Base-by-base conservation (phyloP, 2,329 filamentous ascomycete genomes). In the Colletotrichum sp. region DNA sequence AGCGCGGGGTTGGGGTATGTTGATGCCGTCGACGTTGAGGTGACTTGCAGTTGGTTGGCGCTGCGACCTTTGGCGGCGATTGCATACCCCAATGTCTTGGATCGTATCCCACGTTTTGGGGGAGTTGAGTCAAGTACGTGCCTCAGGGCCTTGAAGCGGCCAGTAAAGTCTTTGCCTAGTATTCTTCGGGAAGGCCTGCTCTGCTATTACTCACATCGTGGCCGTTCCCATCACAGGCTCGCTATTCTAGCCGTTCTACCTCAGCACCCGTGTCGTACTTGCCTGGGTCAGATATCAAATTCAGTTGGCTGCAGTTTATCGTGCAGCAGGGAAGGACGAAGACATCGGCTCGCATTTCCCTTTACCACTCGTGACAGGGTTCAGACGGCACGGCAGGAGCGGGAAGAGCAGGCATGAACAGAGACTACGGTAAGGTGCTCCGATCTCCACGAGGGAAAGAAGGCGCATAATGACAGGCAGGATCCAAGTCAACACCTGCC, bases 221-320 rank as follows among this genome's bases (percentile, higher is more conserved):
- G 18, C 39, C 39, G 39, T 48, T 18, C 5, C 18, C 39, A n/a
- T 48, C 39, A 48, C 18, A 48, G 39, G 18, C 18, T 0, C 39
- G 0, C 18, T 48, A n/a, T n/a, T 1, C 39, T 2, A 48, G 0
- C 1, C 39, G 18, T n/a, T 48, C 39, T 48, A 9, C 39, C 9
- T n/a, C 9, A 48, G 39, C 39, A n/a, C 18, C 39, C 18, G 39
- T 6, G 12, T 48, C 18, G 0, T 48, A n/a, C 9, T 48, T 48
- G 18, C 18, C 39, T 48, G 2, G 39, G 1, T 48, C 39, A 48
- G 18, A 48, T 48, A n/a, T 48, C 18, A n/a, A n/a, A n/a, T 12
- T 6, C 39, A 12, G 5, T n/a, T n/a, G 39, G 18, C 9, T 48
- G 39, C 39, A 48, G 39, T 48, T n/a, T 18, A 48, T 48, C 39